Conservation (phyloP, 805 yeast species). For the Myxozyma nipponensis region DNA sequence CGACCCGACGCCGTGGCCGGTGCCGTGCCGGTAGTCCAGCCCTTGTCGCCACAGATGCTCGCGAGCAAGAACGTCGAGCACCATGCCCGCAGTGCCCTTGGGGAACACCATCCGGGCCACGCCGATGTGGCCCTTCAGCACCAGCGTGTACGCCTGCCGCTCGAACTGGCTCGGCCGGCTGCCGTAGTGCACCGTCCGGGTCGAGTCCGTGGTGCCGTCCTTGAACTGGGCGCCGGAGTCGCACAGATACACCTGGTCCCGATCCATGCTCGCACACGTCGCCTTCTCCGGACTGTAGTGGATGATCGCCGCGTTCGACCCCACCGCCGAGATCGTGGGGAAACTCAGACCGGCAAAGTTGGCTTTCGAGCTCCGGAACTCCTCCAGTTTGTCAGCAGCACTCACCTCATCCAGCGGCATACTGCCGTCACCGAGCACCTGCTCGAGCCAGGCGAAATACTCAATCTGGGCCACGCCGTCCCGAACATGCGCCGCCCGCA, state of each 20-base stretch:
- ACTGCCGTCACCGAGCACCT: conserved; percentile 41
- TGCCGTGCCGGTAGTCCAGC: conserved; percentile 85
- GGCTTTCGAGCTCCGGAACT: conserved; percentile 40
- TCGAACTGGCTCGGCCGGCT: conserved; percentile 57
- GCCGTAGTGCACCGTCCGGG: conserved; percentile 75
- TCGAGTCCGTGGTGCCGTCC: conserved; percentile 96
- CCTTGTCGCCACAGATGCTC: conserved; percentile 80
- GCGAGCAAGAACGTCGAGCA: conserved; percentile 78
- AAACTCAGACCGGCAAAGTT: conserved; percentile 58
- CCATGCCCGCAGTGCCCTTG: conserved; percentile 66
- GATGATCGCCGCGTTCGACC: conserved; percentile 71
- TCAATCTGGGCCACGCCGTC: conserved; percentile 77
- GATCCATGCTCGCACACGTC: conserved; percentile 57
- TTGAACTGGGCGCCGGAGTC: conserved; percentile 88
- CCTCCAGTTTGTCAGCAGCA: conserved; percentile 53
- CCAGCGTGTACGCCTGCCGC: conserved; percentile 69
- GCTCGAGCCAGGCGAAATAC: conserved; percentile 80
- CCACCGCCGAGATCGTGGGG: conserved; percentile 70
- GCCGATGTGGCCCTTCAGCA: conserved; percentile 86
- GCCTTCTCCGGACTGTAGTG: conserved; percentile 65
- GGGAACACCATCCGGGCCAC: conserved; percentile 79
- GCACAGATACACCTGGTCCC: conserved; percentile 63
- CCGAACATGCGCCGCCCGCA: conserved; percentile 69
- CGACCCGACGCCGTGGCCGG: conserved; percentile 97
- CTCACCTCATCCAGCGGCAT: conserved; percentile 53